Conservation (phyloP, 768 basidiomycete genomes). For the Suillus alpinus region DNA sequence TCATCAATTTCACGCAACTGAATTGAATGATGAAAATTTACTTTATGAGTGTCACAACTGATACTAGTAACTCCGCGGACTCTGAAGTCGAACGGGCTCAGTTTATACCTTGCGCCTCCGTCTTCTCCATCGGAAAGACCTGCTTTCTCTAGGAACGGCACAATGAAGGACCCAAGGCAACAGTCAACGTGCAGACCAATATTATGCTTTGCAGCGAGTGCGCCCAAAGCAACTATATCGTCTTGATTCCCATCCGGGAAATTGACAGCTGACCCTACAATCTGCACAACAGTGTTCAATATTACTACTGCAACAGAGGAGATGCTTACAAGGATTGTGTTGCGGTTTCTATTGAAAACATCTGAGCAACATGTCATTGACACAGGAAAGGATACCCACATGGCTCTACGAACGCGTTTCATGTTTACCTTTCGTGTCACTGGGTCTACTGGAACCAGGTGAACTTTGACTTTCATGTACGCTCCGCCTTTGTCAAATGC, state of each 20-base stretch:
- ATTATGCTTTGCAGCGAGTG: constrained; percentile 69
- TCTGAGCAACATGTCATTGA: not conserved
- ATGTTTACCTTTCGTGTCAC: constrained; percentile 77
- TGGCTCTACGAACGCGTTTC: constrained; percentile 76
- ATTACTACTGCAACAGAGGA: not conserved
- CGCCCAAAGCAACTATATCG: constrained; percentile 75
- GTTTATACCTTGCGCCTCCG: constrained; percentile 45
- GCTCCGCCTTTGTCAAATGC: constrained; percentile 93
- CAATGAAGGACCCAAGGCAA: constrained; percentile 90
- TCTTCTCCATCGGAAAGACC: constrained; percentile 62
- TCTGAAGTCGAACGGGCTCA: constrained; percentile 84
- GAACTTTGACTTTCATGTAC: constrained; percentile 89
- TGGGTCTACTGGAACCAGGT: constrained; percentile 78
- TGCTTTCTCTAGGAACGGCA: constrained; percentile 85
- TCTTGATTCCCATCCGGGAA: constrained; percentile 88
- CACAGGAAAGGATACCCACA: constrained; percentile 50
- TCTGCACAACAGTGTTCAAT: constrained; percentile 34
- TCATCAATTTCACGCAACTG: not conserved
- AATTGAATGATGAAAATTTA: constrained; percentile 21
- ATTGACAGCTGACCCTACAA: constrained; percentile 84
- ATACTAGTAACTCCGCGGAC: constrained; percentile 91
- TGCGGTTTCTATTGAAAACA: constrained; percentile 58
- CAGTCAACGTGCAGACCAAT: constrained; percentile 93
- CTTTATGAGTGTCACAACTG: constrained; percentile 96
- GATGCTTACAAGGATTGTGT: constrained; percentile 76